A percentile compares a stretch with the other conserved stretches of the same genome.
phyloP scores from a whole-genome alignment of 345 rosid species.

The Dipteronia sinensis region DNA sequence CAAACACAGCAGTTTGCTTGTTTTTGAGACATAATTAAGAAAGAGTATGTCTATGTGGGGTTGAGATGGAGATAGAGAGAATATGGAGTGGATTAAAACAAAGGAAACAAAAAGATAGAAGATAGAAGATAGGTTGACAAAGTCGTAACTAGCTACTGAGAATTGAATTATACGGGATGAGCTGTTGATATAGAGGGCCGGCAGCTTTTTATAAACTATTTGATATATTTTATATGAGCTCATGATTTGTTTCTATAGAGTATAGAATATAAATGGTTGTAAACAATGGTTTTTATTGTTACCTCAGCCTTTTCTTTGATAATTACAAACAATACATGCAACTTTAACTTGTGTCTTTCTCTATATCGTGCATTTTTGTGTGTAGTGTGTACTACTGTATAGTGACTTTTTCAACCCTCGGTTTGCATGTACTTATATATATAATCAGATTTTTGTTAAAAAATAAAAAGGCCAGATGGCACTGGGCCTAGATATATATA shows the following conservation, averaged over 20 bases:
- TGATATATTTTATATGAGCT: too few species aligned
- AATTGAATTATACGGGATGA: background rate
- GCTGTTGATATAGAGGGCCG: conserved; percentile 12
- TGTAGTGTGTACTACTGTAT: too few species aligned
- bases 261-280: too few species aligned
- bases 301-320: background rate
- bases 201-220: background rate
- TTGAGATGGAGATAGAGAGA: background rate
- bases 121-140: conserved; percentile 1
- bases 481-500: too few species aligned
- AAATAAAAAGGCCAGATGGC: background rate
- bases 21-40: conserved; percentile 1
- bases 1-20: background rate
- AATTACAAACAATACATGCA: too few species aligned
- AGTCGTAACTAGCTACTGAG: background rate
- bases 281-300: background rate
- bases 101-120: background rate
- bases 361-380: too few species aligned
- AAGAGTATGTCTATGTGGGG: too few species aligned
- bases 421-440: too few species aligned
- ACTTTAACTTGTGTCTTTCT: too few species aligned
- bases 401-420: too few species aligned
- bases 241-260: too few species aligned
- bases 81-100: background rate
- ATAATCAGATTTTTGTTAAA: too few species aligned